Base-by-base conservation (phyloP, 2,329 filamentous ascomycete species). In the Penicillium sp. region DNA sequence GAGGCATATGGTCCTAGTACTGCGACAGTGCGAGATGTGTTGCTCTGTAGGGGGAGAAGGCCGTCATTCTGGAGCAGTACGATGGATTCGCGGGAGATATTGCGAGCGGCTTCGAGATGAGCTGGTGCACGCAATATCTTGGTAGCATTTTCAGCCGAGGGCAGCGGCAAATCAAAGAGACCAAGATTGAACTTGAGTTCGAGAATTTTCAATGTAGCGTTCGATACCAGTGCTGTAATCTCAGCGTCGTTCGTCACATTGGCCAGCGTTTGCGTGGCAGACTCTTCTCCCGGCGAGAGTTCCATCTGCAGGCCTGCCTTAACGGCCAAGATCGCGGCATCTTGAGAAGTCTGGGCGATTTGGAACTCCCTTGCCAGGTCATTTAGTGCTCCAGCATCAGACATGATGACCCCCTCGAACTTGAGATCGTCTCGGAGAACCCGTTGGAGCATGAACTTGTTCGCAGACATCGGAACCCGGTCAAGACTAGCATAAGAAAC, bases 221-320 rank as follows among this genome's bases (percentile, higher is more conserved):
- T 50, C 9, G 29, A 35, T 6, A 50, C 47, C 47, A 50, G 19
- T 16, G 47, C 14, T 21, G 47, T 50, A 16, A 50, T 23, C 31
- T 50, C 47, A 14, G 14, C 27, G 33, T 37, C 31, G 23, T 37
- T 19, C 1, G 47, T 50, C 31, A 50, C 47, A 37, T 50, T 50
- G n/a, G 37, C 47, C 19, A 50, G 47, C 23, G 47, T 50, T 14
- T 50, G 47, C n/a, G 47, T 50, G 29, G 47, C 47, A n/a, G 47
- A 50, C 9, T 27, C 16, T 37, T 35, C 33, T 23, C 47, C 47
- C 1, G 47, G 47, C 13, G 47, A 50, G 3, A 50, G 47, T 29
- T 50, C 47, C 47, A 50, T 50, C 23, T 50, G 47, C 29, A 50
- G 25, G 6, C 47, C 47, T 19, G 47, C 47, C 23, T 37, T 50